Conservation (phyloP, 169 alveolate species). For the Amoebophrya sp. region DNA sequence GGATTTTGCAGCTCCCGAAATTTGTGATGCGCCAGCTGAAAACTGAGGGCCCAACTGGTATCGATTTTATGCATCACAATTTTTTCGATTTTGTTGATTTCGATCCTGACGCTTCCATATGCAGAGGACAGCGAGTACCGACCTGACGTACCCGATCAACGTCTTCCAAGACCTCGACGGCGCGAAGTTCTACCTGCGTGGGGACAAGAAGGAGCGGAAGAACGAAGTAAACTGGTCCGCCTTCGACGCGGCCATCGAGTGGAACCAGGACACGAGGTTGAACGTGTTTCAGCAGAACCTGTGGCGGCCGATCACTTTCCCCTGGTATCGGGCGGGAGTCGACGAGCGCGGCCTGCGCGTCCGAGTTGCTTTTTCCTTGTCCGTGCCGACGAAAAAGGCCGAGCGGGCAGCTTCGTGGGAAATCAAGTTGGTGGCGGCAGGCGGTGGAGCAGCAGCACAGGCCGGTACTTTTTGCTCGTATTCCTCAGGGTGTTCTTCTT, state of each 20-base stretch:
- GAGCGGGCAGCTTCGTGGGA: slow-evolving; percentile 13
- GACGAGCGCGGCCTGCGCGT: neutral
- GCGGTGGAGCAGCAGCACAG: no score
- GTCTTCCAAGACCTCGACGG: neutral
- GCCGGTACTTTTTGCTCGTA: no score
- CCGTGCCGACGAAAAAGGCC: neutral
- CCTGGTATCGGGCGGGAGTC: neutral
- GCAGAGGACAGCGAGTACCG: no score
- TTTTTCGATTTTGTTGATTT: no score
- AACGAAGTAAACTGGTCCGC: neutral
- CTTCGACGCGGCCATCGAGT: neutral
- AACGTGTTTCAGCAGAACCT: neutral
- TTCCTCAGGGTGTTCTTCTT: no score
- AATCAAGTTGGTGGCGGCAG: no score
- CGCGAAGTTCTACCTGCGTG: no score
- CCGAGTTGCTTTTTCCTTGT: neutral
- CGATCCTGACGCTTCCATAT: no score
- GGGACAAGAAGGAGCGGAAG: neutral
- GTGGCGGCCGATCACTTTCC: neutral
- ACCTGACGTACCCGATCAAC: neutral
- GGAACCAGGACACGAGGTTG: neutral
- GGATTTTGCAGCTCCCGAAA: no score
- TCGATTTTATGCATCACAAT: no score
- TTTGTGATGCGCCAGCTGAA: no score
- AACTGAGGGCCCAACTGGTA: no score